phyloP scores from a whole-genome alignment of 2,329 filamentous ascomycete species.

The Calycina herbarum region DNA sequence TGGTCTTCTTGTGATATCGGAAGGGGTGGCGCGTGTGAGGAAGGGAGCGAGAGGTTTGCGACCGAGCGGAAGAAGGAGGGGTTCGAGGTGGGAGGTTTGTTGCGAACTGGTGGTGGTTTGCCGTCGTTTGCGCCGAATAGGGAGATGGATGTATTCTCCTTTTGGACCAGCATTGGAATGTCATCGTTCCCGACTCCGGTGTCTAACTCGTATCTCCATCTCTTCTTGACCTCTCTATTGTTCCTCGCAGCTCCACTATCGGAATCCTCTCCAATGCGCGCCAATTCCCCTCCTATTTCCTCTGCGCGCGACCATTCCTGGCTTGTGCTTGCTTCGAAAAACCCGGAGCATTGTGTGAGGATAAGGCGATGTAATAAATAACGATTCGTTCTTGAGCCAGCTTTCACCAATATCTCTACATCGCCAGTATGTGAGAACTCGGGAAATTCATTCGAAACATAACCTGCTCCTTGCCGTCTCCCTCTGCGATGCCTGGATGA shows the following conservation, averaged over 20 bases:
- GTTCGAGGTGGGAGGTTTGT: conserved; percentile 61
- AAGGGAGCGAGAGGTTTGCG: conserved; percentile 66
- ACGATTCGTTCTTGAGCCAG: conserved; percentile 71
- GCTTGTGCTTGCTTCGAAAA: conserved; percentile 85
- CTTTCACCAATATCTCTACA: conserved; percentile 81
- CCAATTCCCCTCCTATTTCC: conserved; percentile 43
- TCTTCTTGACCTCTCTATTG: conserved; percentile 42
- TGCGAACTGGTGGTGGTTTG: conserved; percentile 53
- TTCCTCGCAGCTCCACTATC: conserved; percentile 40
- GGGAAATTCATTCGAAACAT: conserved; percentile 85
- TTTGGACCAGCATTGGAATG: conserved; percentile 85
- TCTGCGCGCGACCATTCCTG: conserved; percentile 66
- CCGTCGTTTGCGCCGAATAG: conserved; percentile 54
- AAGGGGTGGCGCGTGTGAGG: conserved; percentile 48
- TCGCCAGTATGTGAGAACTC: conserved; percentile 88
- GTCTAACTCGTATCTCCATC: conserved; percentile 89
- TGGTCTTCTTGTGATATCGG: conserved; percentile 60
- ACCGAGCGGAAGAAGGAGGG: conserved; percentile 84
- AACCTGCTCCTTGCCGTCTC: conserved; percentile 73
- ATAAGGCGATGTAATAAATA: conserved; percentile 89
- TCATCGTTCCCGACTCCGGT: conserved; percentile 70
- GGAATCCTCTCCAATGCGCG: conserved; percentile 51
- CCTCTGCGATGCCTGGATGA: conserved; percentile 59
- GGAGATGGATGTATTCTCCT: conserved; percentile 54
- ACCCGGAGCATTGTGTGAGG: conserved; percentile 84